phyloP scores from a whole-genome alignment of 2,329 filamentous ascomycete species.

The Neophaeococcomyces aloes region DNA sequence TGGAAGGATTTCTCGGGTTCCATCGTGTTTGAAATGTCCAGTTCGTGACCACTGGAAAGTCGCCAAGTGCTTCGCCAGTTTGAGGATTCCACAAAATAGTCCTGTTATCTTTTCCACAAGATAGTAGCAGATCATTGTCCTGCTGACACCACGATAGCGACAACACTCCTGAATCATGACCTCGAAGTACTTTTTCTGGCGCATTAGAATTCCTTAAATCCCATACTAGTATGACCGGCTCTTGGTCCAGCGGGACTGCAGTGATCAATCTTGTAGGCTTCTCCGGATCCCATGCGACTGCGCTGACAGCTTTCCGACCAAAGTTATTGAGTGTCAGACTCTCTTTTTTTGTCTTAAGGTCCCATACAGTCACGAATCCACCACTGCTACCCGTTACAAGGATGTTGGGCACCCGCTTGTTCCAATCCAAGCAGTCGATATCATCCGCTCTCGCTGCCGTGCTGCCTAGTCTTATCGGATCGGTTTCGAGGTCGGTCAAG shows the following conservation, averaged over 20 bases:
- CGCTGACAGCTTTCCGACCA: conserved; percentile 84
- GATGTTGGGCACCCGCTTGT: conserved; percentile 94
- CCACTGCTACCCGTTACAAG: conserved; percentile 85
- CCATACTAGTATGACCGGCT: conserved; percentile 84
- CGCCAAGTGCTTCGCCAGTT: conserved; percentile 74
- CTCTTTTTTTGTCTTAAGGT: conserved; percentile 95
- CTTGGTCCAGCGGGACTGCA: conserved; percentile 77
- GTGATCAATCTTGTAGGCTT: conserved; percentile 83
- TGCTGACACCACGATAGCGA: conserved; percentile 93
- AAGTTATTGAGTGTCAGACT: conserved; percentile 84
- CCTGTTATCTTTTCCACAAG: conserved; percentile 91
- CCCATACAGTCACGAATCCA: conserved; percentile 96
- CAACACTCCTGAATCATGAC: conserved; percentile 88
- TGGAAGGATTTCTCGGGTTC: conserved; percentile 82
- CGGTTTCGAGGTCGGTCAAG: conserved; percentile 71
- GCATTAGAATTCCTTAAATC: conserved; percentile 93
- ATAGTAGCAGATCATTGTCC: conserved; percentile 78
- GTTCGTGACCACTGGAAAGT: conserved; percentile 96
- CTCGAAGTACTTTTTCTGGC: conserved; percentile 71
- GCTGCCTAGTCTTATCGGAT: conserved; percentile 75
- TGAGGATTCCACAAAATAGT: conserved; percentile 95
- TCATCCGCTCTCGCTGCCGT: conserved; percentile 83
- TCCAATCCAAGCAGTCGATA: conserved; percentile 95
- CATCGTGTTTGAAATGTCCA: conserved; percentile 96
- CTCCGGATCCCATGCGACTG: conserved; percentile 94